phyloP scores from a whole-genome alignment of 2,329 filamentous ascomycete species.

The Domatiomyces catenatus region DNA sequence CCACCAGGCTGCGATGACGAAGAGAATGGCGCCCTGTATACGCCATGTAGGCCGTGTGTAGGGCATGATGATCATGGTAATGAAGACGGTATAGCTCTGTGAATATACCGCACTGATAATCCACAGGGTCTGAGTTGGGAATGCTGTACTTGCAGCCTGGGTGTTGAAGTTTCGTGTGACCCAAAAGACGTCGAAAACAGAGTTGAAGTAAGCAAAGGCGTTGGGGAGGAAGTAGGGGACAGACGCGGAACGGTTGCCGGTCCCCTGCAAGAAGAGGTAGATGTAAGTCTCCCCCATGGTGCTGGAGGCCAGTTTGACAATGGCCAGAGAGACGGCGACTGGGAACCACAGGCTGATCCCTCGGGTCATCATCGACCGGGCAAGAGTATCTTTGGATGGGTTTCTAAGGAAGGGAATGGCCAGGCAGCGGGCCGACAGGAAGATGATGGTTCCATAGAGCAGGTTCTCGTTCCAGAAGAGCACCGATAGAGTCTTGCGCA shows the following conservation, averaged over 20 bases:
- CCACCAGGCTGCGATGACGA: slow-evolving; percentile 33
- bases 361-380: slow-evolving; percentile 29
- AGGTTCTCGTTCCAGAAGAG: slow-evolving; percentile 33
- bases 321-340: slow-evolving; percentile 26
- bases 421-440: slow-evolving; percentile 30
- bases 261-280: slow-evolving; percentile 23
- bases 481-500: slow-evolving; percentile 32
- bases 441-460: slow-evolving; percentile 32
- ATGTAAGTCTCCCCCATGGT: slow-evolving; percentile 23
- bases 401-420: slow-evolving; percentile 28
- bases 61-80: slow-evolving; percentile 33
- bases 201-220: slow-evolving; percentile 31
- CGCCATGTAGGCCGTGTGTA: slow-evolving; percentile 29
- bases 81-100: slow-evolving; percentile 35
- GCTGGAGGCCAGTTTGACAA: slow-evolving; percentile 25
- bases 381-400: slow-evolving; percentile 22
- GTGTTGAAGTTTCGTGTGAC: slow-evolving; percentile 23
- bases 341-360: slow-evolving; percentile 29
- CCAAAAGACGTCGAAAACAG: slow-evolving; percentile 34
- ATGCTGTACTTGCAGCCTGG: slow-evolving; percentile 29
- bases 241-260: slow-evolving; percentile 26
- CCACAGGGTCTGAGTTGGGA: slow-evolving; percentile 34
- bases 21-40: slow-evolving; percentile 24
- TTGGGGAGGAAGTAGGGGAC: slow-evolving; percentile 23
- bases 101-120: slow-evolving; percentile 30